These are phyloP conservation scores for Groenewaldozyma auringiensis DNA, from an alignment of 1,139 yeast species.

Conservation along the genomic window DNA sequence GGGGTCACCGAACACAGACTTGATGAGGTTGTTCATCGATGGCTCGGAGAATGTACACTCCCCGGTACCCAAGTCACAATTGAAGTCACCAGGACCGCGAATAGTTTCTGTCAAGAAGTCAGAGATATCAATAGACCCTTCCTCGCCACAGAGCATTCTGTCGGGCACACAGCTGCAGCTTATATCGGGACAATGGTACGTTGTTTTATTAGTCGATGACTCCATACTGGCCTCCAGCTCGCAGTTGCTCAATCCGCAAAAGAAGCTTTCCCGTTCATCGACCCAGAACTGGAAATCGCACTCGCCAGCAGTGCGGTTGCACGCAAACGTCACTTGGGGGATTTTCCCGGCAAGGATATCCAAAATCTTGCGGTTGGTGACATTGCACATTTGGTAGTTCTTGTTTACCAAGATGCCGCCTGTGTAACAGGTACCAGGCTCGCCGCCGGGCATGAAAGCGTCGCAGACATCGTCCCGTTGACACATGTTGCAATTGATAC, in stretches of 20 bases:
- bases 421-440: constrained; percentile 81
- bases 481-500: constrained; percentile 88
- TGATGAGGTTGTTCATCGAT: constrained; percentile 86
- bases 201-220: constrained; percentile 49
- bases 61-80: constrained; percentile 57
- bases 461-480: constrained; percentile 66
- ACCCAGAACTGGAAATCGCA: constrained; percentile 98
- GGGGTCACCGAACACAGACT: constrained; percentile 88
- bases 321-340: constrained; percentile 90
- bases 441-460: constrained; percentile 78
- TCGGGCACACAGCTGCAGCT: constrained; percentile 86
- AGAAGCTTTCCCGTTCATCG: constrained; percentile 79
- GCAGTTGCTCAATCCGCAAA: constrained; percentile 73
- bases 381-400: constrained; percentile 89
- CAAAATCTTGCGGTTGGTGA: constrained; percentile 75
- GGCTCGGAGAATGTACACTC: constrained; percentile 85
- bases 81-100: constrained; percentile 86
- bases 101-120: constrained; percentile 88
- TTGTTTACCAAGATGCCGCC: constrained; percentile 79
- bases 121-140: constrained; percentile 88
- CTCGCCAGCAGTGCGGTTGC: constrained; percentile 53
- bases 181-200: constrained; percentile 68
- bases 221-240: constrained; percentile 42
- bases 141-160: constrained; percentile 87
- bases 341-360: constrained; percentile 68